Conservation (phyloP, 371 early-diverging fungal genomes). For the Thermomucor indicae-seudaticae region DNA sequence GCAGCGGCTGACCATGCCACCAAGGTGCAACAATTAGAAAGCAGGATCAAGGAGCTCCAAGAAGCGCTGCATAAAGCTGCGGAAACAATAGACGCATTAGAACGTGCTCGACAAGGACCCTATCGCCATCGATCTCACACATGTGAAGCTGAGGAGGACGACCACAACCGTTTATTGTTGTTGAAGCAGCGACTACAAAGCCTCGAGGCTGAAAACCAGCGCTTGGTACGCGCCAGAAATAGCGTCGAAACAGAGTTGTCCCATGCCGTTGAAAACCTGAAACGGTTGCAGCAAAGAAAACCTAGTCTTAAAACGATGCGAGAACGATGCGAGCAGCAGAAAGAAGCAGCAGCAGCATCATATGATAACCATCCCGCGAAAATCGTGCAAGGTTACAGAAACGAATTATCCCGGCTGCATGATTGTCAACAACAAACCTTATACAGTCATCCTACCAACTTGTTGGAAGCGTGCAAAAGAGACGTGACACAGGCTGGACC, state of each 20-base stretch:
- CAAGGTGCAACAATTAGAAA: constrained; percentile 3
- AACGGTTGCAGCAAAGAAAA: constrained; percentile 2
- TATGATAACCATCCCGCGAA: no score
- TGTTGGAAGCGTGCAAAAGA: no score
- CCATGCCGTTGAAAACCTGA: neutral
- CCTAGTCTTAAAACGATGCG: constrained; percentile 1
- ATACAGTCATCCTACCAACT: no score
- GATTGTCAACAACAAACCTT: neutral
- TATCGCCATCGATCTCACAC: neutral
- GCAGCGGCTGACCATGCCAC: constrained; percentile 2
- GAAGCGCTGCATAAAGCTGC: neutral
- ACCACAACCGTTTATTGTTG: neutral
- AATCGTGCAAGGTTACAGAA: neutral
- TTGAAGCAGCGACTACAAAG: neutral
- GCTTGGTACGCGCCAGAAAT: neutral
- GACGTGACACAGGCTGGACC: no score
- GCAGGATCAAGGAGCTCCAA: constrained; percentile 8
- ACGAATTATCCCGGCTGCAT: neutral
- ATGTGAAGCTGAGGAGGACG: neutral
- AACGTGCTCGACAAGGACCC: neutral
- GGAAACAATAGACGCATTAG: constrained; percentile 2
- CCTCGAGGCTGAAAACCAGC: neutral
- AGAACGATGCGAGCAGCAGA: neutral
- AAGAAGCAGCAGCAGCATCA: neutral
- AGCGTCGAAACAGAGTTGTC: neutral